Percentiles rank a stretch among this genome's conserved stretches.
Evolutionary conservation across 495 filamentous ascomycete species (phyloP).

Genomic region (Endocarpon pusillum): DNA sequence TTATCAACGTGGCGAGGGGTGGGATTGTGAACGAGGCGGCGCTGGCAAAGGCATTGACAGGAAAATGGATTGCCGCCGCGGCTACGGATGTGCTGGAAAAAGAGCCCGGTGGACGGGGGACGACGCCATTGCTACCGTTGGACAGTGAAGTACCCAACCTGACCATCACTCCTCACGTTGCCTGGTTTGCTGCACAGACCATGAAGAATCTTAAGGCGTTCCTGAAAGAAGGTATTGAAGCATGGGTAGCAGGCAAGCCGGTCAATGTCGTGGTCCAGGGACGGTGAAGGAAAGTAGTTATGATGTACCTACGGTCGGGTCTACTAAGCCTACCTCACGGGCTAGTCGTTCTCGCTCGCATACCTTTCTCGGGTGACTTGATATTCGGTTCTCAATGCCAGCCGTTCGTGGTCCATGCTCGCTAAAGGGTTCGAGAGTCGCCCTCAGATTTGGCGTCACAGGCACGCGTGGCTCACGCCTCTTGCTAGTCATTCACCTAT

Average conservation of each 20-base stretch:
- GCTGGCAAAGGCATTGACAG: slow-evolving; percentile 25
- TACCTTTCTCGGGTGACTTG: no score
- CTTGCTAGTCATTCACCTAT: no score
- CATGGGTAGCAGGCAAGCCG: slow-evolving; percentile 6
- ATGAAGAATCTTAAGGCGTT: slow-evolving; percentile 17
- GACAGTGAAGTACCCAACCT: slow-evolving; percentile 4
- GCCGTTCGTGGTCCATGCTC: no score
- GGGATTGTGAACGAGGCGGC: slow-evolving; percentile 39
- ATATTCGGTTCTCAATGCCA: no score
- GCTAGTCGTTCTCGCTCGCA: no score
- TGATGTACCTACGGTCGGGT: no score
- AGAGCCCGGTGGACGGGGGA: slow-evolving; percentile 28
- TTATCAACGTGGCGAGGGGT: slow-evolving; percentile 40
- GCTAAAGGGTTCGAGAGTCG: no score
- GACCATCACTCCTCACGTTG: slow-evolving; percentile 20
- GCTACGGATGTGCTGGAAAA: slow-evolving; percentile 35
- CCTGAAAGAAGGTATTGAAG: slow-evolving; percentile 14
- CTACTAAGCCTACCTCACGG: no score
- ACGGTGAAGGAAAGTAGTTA: no score
- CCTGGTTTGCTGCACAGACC: slow-evolving; percentile 24
- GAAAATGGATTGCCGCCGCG: slow-evolving; percentile 29
- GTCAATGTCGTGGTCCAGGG: slow-evolving; percentile 3
- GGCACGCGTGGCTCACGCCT: no score
- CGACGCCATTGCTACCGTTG: slow-evolving; percentile 8
- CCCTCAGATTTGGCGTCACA: no score